Base-by-base conservation (phyloP, 371 early-diverging fungal genomes). In the Coelomomyces lativittatus region DNA sequence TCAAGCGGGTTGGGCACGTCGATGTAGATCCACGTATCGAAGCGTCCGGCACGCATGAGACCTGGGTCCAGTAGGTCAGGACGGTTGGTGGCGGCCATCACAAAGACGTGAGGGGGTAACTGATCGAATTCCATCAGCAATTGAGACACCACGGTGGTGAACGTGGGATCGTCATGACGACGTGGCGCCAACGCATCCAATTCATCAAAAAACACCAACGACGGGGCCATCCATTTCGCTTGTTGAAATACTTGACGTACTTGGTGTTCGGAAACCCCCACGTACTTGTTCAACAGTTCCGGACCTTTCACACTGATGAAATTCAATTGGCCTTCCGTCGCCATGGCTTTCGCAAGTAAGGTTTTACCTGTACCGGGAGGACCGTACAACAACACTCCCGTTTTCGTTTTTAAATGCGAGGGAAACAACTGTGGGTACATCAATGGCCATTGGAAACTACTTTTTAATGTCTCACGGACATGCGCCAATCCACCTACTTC, bases 341-440 rank as follows among this genome's bases (percentile, higher is more conserved):
- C 93, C 25, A 98, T 89, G 0, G 98, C 99, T 60, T 95, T 95
- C 17, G 98, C 99, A 51, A 98, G 67, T 51, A 99, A 60, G 3
- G 99, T 98, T 63, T 99, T 99, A 41, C 99, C 99, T 66, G 95
- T 95, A 52, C 99, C 99, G 4, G 99, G 98, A 29, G 99, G 98
- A 12, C 99, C 99, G 82, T 95, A 93, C 15, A 99, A 64, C 37
- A 99, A 63, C 0, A 98, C 92, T 47, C 99, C 99, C 28, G 86
- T 81, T 3, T 97, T 88, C 3, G 82, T 71, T 2, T 74, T 79
- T 49, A 98, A 96, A 27, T 98, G 98, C 1, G 97, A 85, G 93
- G 89, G 87, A 67, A 97, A 98, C 27, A 98, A 71, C 41, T 97
- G 91, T 9, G 93, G 92, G 50, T 95, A 90, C 52, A 87, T 82